A percentile compares a stretch with the other conserved stretches of the same genome.
These are phyloP conservation scores for Leccinum broughii DNA, from an alignment of 768 basidiomycete species.

Conservation along the genomic window DNA sequence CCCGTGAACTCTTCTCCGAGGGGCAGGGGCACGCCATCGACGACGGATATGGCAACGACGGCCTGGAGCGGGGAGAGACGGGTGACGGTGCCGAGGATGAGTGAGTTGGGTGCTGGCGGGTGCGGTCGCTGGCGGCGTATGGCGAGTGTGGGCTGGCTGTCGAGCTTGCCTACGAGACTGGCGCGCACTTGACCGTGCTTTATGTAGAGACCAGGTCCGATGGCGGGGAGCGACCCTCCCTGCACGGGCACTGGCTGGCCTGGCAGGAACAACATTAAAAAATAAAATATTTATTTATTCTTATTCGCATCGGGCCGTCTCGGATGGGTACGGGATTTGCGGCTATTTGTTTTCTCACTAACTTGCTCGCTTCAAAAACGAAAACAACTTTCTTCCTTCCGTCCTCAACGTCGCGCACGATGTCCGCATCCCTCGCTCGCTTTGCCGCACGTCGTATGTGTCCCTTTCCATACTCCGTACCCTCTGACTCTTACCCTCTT, in stretches of 20 bases:
- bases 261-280: slow-evolving; percentile 54
- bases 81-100: slow-evolving; percentile 79
- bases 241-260: slow-evolving; percentile 73
- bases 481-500: slow-evolving; percentile 1
- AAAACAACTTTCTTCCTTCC: slow-evolving; percentile 2
- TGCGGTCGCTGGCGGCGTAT: slow-evolving; percentile 69
- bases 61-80: slow-evolving; percentile 86
- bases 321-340: slow-evolving; percentile 24
- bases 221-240: slow-evolving; percentile 52
- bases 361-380: slow-evolving; percentile 13
- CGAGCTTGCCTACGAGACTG: slow-evolving; percentile 66
- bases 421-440: slow-evolving; percentile 68
- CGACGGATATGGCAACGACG: slow-evolving; percentile 77
- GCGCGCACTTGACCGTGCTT: slow-evolving; percentile 66
- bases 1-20: slow-evolving; percentile 83
- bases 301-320: slow-evolving; percentile 9
- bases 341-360: slow-evolving; percentile 30
- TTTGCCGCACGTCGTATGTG: slow-evolving; percentile 64
- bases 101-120: slow-evolving; percentile 72
- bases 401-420: slow-evolving; percentile 31
- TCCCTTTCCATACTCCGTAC: not conserved
- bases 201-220: slow-evolving; percentile 67
- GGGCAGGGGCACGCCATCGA: slow-evolving; percentile 82
- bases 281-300: slow-evolving; percentile 1
- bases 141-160: slow-evolving; percentile 48